A percentile compares a stretch with the other conserved stretches of the same genome.
These are phyloP conservation scores for Saccharata proteae DNA, from an alignment of 2,329 filamentous ascomycete genomes.

Conservation along the genomic window DNA sequence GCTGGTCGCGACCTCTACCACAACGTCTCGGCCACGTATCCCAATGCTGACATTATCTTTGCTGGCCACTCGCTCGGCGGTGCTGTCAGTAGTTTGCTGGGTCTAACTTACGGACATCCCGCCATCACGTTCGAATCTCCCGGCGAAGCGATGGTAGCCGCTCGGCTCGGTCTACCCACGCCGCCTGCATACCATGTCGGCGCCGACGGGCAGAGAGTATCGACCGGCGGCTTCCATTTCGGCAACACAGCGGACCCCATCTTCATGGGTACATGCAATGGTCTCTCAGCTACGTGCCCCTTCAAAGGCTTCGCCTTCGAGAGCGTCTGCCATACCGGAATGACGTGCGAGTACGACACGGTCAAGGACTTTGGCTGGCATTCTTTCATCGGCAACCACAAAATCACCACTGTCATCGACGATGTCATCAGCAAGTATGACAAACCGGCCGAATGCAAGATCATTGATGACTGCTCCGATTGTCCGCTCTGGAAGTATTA, in stretches of 20 bases:
- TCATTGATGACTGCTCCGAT: slow-evolving; percentile 68
- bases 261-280: slow-evolving; percentile 88
- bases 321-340: slow-evolving; percentile 79
- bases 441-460: slow-evolving; percentile 60
- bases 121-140: slow-evolving; percentile 90
- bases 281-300: slow-evolving; percentile 76
- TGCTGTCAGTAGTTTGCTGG: slow-evolving; percentile 75
- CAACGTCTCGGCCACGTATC: slow-evolving; percentile 84
- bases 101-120: slow-evolving; percentile 80
- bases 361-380: slow-evolving; percentile 87
- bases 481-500: slow-evolving; percentile 92
- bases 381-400: slow-evolving; percentile 80
- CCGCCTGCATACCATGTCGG: slow-evolving; percentile 67
- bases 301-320: slow-evolving; percentile 91
- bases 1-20: slow-evolving; percentile 81
- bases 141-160: slow-evolving; percentile 77
- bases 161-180: slow-evolving; percentile 70
- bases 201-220: slow-evolving; percentile 37
- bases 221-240: slow-evolving; percentile 77
- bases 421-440: slow-evolving; percentile 81
- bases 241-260: slow-evolving; percentile 94
- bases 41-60: slow-evolving; percentile 74
- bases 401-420: slow-evolving; percentile 75
- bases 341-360: slow-evolving; percentile 83
- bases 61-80: slow-evolving; percentile 88